These are phyloP conservation scores for Hypoxylon rubiginosum DNA, from an alignment of 2,329 filamentous ascomycete species.

Conservation along the genomic window DNA sequence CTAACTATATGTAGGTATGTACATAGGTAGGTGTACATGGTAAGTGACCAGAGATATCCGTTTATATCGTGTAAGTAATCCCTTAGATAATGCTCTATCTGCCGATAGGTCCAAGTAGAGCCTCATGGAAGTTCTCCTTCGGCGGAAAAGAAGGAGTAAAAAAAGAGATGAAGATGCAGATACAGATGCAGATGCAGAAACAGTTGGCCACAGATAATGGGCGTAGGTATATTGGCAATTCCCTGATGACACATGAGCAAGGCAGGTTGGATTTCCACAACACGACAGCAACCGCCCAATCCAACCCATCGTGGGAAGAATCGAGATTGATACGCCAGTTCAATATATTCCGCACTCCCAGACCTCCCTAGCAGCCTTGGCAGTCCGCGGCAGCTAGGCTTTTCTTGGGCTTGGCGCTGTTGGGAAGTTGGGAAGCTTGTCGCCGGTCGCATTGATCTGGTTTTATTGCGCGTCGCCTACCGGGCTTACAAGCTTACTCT, in stretches of 20 bases:
- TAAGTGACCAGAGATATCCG: neutral
- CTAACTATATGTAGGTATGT: neutral
- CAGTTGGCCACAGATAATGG: neutral
- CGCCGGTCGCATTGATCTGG: slow-evolving; percentile 21
- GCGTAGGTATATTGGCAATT: slow-evolving; percentile 6
- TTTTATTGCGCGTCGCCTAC: slow-evolving; percentile 39
- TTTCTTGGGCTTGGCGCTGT: slow-evolving; percentile 28
- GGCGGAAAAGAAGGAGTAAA: neutral
- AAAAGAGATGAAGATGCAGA: neutral
- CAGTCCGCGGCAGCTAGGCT: slow-evolving; percentile 34
- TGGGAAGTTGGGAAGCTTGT: slow-evolving; percentile 21
- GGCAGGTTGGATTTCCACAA: slow-evolving; percentile 5
- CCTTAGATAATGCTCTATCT: slow-evolving; percentile 2
- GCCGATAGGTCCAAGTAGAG: slow-evolving; percentile 12
- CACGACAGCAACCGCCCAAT: slow-evolving; percentile 25
- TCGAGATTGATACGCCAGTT: slow-evolving; percentile 39
- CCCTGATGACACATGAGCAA: slow-evolving; percentile 6
- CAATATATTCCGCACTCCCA: slow-evolving; percentile 41
- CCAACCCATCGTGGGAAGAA: slow-evolving; percentile 25
- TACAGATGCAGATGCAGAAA: neutral
- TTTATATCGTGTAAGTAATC: neutral
- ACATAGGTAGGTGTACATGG: neutral
- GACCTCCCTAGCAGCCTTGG: slow-evolving; percentile 36
- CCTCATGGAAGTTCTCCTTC: slow-evolving; percentile 15
- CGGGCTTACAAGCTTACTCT: slow-evolving; percentile 19